Evolutionary conservation across 1,284 basidiomycete genomes (phyloP).

Genomic region (Heterobasidion annosum): DNA sequence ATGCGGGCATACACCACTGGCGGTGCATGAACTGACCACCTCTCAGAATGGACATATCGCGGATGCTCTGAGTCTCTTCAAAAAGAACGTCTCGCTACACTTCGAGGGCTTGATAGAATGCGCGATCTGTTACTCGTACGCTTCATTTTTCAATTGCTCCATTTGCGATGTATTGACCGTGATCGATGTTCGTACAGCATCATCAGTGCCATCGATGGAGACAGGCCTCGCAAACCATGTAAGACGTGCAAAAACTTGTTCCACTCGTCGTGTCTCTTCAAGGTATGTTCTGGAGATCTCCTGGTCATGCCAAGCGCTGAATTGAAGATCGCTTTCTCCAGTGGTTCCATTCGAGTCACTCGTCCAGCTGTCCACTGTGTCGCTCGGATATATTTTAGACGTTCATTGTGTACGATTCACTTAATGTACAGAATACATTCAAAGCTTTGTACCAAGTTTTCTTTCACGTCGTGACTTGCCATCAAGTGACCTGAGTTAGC

Average conservation of each 20-base stretch:
- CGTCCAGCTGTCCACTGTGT: constrained; percentile 88
- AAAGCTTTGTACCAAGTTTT: too few relatives aligned
- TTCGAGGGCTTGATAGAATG: constrained; percentile 94
- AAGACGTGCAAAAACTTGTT: constrained; percentile 94
- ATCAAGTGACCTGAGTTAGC: too few relatives aligned
- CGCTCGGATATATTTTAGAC: constrained; percentile 63
- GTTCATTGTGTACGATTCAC: neutral
- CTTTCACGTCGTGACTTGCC: too few relatives aligned
- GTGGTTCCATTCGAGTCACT: constrained; percentile 92
- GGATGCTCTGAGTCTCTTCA: constrained; percentile 90
- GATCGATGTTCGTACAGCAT: constrained; percentile 43
- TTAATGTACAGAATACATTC: too few relatives aligned
- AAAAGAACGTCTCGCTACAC: constrained; percentile 86
- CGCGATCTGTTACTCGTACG: constrained; percentile 87
- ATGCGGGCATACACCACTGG: constrained; percentile 15
- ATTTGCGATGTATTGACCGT: neutral
- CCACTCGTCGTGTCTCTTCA: constrained; percentile 89
- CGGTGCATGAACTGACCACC: neutral
- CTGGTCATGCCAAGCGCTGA: constrained; percentile 5
- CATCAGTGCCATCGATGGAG: constrained; percentile 86
- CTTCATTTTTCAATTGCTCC: constrained; percentile 19
- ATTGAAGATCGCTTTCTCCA: constrained; percentile 19
- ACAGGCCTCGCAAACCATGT: constrained; percentile 87
- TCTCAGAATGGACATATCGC: constrained; percentile 77
- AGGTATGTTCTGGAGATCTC: constrained; percentile 35